Base-by-base conservation (phyloP, 2,329 filamentous ascomycete genomes). In the Graphiopsis chlorocephala region DNA sequence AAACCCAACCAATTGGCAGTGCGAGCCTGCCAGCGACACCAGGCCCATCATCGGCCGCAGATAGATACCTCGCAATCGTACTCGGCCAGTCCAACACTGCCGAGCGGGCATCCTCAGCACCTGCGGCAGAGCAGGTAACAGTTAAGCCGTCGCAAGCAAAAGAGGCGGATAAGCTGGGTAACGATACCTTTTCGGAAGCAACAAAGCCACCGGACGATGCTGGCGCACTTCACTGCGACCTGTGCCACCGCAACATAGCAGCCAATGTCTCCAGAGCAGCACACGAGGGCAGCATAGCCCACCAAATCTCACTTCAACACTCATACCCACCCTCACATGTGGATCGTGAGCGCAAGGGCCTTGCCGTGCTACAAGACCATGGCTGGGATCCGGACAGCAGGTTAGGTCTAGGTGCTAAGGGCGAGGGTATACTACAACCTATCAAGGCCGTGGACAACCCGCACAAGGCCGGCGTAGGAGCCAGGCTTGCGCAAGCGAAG, bases 381-480 rank as follows among this genome's bases (percentile, higher is more conserved):
- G 90, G 90, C 29, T 93, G 90, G 87, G 88, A 93, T 70, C 89
- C 90, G 0, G 90, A 93, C 76, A 81, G 86, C 29, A 82, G 92
- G 2, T 77, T 80, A 17, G 93, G 93, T 0, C 82, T 97, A 0
- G 93, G 93, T 0, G 84, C 84, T 11, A 78, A 80, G 2, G 88
- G 90, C 0, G 79, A 83, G 71, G 93, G 93, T 3, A 88, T 92
- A 66, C 82, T 89, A 47, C 88, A 88, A 68, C 93, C 93, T 0
- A 82, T 97, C 67, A 92, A 92, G 74, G 80, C 86, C 0, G 84
- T 83, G 65, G 80, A 84, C 63, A 97, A 97, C 78, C 84, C 88
- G 50, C 87, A 94, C 73, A 92, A 85, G 3, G 79, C 90, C 8
- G 94, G 93, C 0, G 77, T 97, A 28, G 92, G 93, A 0, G 81